Evolutionary conservation across 768 basidiomycete genomes (phyloP), one percentile per base, ranked within the genome.

Genomic region (Mycena polygramma): DNA sequence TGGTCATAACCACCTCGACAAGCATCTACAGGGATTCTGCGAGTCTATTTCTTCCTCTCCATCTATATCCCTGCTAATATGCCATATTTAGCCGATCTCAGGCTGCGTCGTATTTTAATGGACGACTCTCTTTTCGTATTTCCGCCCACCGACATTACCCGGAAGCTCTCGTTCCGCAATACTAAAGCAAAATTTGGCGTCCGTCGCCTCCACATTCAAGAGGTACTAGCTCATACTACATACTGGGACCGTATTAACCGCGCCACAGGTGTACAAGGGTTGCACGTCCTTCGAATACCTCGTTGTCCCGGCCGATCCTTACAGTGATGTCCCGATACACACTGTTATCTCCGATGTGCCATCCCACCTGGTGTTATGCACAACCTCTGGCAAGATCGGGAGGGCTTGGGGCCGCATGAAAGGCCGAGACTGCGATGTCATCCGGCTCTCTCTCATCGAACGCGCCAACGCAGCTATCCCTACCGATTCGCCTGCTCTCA

Each of bases 261-360:
- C 30, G 17, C 10, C 19, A 7, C 22, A 68, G 66, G 1, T 63
- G 5, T 68, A 63, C 26, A 3, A 54, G 6, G 61, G 15, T 5
- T 11, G 37, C 53, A 35, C 49, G n/a, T 19, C 45, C 5, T 68
- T 68, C 57, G 54, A 68, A 63, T 68, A 68, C 26, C 24, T 68
- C 0, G 54, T 68, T 8, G 19, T 69, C n/a, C 68, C 62, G 9
- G 6, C 63, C 41, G 51, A 64, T 36, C 30, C 57, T 22, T 22
- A 35, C 13, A 43, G 24, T 15, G 36, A 8, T 0, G 24, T 35
- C 7, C 14, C 62, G 1, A 41, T 54, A 8, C 37, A 39, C n/a
- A 15, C 26, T 7, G 1, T 69, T 14, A 15, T 45, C 10, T 52
- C 55, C 19, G 4, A 9, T 1, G 41, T 69, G 8, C 68, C 68